A percentile compares a stretch with the other conserved stretches of the same genome.
These are phyloP conservation scores for Closterium sp. DNA, from an alignment of 139 green algal genomes.

Conservation along the genomic window DNA sequence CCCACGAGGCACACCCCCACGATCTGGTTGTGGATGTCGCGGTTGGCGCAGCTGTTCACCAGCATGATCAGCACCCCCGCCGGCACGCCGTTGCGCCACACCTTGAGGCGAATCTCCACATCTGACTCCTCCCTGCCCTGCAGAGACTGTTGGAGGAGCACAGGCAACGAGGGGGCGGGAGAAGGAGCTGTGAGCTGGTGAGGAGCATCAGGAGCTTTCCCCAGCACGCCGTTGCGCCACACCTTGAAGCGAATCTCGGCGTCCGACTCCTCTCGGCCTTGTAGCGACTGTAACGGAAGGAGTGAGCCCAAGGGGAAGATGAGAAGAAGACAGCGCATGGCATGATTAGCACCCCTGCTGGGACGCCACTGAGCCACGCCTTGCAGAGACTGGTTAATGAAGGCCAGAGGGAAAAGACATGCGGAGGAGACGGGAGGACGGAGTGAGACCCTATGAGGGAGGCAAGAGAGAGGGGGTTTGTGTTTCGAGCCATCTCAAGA, in stretches of 20 bases:
- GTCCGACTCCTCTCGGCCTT: neutral
- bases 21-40: conserved; percentile 21
- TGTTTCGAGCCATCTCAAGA: too few relatives aligned
- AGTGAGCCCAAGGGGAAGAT: neutral
- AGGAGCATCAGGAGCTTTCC: too few relatives aligned
- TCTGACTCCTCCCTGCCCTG: neutral
- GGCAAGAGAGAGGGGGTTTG: too few relatives aligned
- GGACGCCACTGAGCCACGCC: too few relatives aligned
- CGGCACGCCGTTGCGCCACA: neutral
- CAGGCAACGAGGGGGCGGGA: too few relatives aligned
- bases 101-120: conserved; percentile 8
- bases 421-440: too few relatives aligned
- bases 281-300: neutral
- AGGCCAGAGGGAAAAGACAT: too few relatives aligned
- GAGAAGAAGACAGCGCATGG: neutral
- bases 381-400: too few relatives aligned
- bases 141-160: neutral
- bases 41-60: conserved; percentile 21
- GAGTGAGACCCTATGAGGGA: too few relatives aligned
- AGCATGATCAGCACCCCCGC: conserved; percentile 7
- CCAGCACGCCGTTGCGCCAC: neutral
- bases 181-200: too few relatives aligned
- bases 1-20: conserved; percentile 31
- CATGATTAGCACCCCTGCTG: too few relatives aligned
- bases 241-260: neutral